phyloP scores from a whole-genome alignment of 2,329 filamentous ascomycete genomes.

The Parasarocladium wereldwijsianum region DNA sequence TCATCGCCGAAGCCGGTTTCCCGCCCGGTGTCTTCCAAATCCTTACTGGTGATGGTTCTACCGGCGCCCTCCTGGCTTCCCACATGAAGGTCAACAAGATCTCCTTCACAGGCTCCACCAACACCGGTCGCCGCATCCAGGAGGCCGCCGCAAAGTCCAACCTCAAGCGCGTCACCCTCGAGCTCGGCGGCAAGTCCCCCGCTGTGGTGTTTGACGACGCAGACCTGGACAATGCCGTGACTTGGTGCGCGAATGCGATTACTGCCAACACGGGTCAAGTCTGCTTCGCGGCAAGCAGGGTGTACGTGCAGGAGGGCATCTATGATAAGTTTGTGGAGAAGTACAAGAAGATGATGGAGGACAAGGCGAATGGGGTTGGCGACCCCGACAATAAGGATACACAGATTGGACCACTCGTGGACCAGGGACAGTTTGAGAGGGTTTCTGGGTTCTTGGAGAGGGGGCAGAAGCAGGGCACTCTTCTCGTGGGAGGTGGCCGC shows the following conservation, averaged over 20 bases:
- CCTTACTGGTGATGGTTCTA: constrained; percentile 23
- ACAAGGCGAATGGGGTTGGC: constrained; percentile 39
- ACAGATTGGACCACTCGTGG: constrained; percentile 41
- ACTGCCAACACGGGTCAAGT: constrained; percentile 62
- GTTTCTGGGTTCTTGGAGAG: constrained; percentile 29
- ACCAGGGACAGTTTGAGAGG: constrained; percentile 30
- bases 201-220: constrained; percentile 51
- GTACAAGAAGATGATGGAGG: constrained; percentile 44
- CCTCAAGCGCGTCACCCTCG: constrained; percentile 57
- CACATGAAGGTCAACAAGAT: constrained; percentile 33
- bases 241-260: constrained; percentile 26
- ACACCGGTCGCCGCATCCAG: constrained; percentile 51
- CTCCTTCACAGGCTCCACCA: constrained; percentile 56
- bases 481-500: constrained; percentile 20
- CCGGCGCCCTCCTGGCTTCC: constrained; percentile 12
- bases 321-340: constrained; percentile 44
- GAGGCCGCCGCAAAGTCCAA: constrained; percentile 46
- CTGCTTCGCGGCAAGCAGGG: constrained; percentile 58
- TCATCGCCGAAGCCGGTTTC: constrained; percentile 25
- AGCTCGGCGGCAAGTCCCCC: constrained; percentile 56
- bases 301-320: constrained; percentile 49
- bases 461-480: constrained; percentile 20
- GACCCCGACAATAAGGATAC: constrained; percentile 44
- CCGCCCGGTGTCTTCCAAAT: constrained; percentile 27
- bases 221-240: constrained; percentile 43